Conservation (phyloP, 169 alveolate species). For the Ichthyophthirius multifiliis region DNA sequence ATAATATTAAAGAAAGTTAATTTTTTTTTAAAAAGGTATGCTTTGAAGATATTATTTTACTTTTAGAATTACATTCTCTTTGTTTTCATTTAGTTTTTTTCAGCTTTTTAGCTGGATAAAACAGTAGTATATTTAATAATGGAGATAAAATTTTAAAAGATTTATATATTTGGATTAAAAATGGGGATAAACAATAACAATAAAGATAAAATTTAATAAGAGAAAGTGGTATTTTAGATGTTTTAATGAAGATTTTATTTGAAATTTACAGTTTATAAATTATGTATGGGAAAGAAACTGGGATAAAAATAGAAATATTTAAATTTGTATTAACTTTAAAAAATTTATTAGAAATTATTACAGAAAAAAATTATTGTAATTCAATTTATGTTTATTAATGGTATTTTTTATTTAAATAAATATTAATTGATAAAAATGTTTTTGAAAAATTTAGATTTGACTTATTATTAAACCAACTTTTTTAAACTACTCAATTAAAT, state of each 20-base stretch:
- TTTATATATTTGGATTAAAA: background rate
- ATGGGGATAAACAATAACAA: background rate
- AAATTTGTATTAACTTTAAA: background rate
- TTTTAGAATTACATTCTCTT: too few species aligned
- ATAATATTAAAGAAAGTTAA: background rate
- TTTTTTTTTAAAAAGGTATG: background rate
- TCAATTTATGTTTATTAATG: background rate
- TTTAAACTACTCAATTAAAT: background rate
- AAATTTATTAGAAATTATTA: background rate
- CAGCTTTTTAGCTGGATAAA: too few species aligned
- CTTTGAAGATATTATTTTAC: background rate
- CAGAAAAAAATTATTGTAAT: background rate
- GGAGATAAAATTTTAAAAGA: background rate
- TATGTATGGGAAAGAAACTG: background rate
- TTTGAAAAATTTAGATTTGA: background rate
- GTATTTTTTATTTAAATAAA: conserved; percentile 5
- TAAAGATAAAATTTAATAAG: background rate
- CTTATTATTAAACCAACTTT: background rate
- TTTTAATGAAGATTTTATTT: background rate
- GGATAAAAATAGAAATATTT: background rate
- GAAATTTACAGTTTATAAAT: background rate
- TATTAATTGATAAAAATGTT: background rate
- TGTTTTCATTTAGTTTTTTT: too few species aligned
- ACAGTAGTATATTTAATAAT: background rate
- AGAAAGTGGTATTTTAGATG: background rate